Base-by-base conservation (phyloP, 805 yeast genomes). In the Wickerhamomyces xylosicus region DNA sequence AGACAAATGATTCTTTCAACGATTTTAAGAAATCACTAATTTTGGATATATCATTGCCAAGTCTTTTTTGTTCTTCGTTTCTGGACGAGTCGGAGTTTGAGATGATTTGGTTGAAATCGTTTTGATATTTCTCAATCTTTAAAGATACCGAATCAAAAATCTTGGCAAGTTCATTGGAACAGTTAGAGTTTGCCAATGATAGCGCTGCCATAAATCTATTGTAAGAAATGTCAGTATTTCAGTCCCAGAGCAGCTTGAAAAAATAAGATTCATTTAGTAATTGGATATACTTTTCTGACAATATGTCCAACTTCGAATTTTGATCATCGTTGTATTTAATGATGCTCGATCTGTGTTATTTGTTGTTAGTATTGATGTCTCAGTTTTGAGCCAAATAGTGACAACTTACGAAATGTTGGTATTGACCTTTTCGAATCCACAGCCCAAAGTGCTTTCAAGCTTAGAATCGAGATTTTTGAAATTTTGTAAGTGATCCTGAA, bases 401-500 rank as follows among this genome's bases (percentile, higher is more conserved):
- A 7, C 10, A 21, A 21, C 25, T 7, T 21, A 21, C 25, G 25
- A 7, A 21, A 21, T 21, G 10, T 6, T 29, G n/a, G 32, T 8
- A 13, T 29, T 29, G 6, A 13, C 7, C 13, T 5, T 29, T 7
- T 21, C 25, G 10, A 21, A 21, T 21, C 25, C 25, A 7, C 9
- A 7, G 9, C 10, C 10, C 25, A 21, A 21, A 10, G 6, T 21
- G 9, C 6, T 21, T 7, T 21, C 25, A 21, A 47, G 17, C 2
- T 16, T 14, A n/a, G 33, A 31, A 20, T 44, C 40, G 6, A 41
- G 28, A 4, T 31, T 18, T 2, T n/a, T 19, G 1, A 39, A 36
- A 13, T 38, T 39, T 9, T 33, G 18, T 16, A 35, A 17, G 9
- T 37, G 8, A 11, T 37, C 37, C 2, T 34, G 28, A 11, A 47